phyloP scores from a whole-genome alignment of 148 eudicot species.

The Amaranthus cruentus region DNA sequence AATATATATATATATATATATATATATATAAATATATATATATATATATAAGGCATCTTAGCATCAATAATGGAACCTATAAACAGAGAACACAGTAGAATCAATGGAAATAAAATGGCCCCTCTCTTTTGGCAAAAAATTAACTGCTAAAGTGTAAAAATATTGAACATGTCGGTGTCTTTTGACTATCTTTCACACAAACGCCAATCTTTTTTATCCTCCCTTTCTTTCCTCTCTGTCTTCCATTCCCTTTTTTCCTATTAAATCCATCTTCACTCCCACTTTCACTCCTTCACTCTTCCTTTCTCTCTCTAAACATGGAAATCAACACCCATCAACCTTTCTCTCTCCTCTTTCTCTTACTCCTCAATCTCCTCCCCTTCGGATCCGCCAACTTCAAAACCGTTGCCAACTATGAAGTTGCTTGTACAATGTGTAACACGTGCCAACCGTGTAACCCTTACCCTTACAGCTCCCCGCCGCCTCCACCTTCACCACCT shows the following conservation, averaged over 20 bases:
- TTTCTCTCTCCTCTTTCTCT: not conserved
- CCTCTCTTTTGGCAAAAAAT: not conserved
- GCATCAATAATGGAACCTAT: not conserved
- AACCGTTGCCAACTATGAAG: slow-evolving; percentile 47
- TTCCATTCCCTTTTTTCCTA: not conserved
- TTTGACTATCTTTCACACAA: slow-evolving; percentile 24
- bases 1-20: not conserved
- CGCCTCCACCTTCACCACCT: slow-evolving; percentile 28
- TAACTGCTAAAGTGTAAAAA: slow-evolving; percentile 18
- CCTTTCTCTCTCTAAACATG: slow-evolving; percentile 4
- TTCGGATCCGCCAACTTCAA: slow-evolving; percentile 30
- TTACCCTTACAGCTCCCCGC: slow-evolving; percentile 27
- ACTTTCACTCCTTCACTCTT: not conserved
- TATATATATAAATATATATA: too few species aligned
- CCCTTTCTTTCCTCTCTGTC: not conserved
- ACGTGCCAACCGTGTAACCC: slow-evolving; percentile 37
- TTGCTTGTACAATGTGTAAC: slow-evolving; percentile 61
- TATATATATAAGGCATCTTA: not conserved
- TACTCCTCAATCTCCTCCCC: slow-evolving; percentile 11
- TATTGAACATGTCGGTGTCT: slow-evolving; percentile 24
- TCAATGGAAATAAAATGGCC: too few species aligned
- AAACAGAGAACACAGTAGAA: too few species aligned
- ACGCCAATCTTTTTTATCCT: not conserved
- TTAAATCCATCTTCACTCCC: slow-evolving; percentile 1
- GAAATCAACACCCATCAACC: slow-evolving; percentile 12